A percentile compares a stretch with the other conserved stretches of the same genome.
Evolutionary conservation across 179 eudicot species (phyloP).

Genomic region (Silene coronaria): DNA sequence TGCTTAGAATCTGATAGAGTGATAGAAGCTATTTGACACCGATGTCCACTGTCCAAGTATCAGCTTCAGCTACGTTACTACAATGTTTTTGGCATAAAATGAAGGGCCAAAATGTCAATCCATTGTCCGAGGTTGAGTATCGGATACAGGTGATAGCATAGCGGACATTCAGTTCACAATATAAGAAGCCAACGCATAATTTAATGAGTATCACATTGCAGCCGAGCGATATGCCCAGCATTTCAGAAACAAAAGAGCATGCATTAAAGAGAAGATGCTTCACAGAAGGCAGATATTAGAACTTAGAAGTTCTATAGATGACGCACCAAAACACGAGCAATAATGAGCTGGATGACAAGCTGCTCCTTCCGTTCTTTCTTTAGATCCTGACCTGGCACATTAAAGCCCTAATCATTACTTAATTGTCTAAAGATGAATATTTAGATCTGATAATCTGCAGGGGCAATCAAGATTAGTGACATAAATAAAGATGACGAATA

Average conservation of each 20-base stretch:
- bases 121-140: background rate
- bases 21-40: background rate
- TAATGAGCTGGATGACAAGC: conserved; percentile 73
- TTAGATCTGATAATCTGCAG: background rate
- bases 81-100: background rate
- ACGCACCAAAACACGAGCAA: conserved; percentile 75
- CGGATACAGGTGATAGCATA: background rate
- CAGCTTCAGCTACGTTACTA: background rate
- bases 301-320: background rate
- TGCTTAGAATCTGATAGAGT: background rate
- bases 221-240: background rate
- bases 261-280: background rate
- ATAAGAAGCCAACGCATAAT: background rate
- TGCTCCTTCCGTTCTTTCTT: conserved; percentile 79
- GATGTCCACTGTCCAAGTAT: background rate
- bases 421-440: background rate
- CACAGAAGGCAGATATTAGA: background rate
- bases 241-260: background rate
- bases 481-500: too few relatives aligned
- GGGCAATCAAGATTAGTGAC: background rate
- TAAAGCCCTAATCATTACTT: conserved; percentile 10
- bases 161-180: background rate
- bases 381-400: conserved; percentile 52
- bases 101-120: background rate
- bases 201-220: background rate